These are phyloP conservation scores for Calvatia gigantea DNA, from an alignment of 768 basidiomycete genomes.

Conservation along the genomic window DNA sequence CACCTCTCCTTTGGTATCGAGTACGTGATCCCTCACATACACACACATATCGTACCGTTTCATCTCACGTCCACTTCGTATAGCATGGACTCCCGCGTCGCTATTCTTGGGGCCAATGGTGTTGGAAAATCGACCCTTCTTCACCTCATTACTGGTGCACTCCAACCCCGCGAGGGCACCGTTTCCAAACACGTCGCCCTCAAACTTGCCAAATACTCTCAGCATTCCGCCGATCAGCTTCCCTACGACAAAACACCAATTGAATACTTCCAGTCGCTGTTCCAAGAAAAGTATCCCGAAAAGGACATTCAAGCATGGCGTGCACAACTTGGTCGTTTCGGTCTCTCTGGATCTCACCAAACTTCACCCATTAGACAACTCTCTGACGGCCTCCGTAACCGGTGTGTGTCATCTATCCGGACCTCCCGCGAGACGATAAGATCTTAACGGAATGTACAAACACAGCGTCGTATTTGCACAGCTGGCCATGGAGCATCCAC, in stretches of 20 bases:
- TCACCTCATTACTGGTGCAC: constrained; percentile 77
- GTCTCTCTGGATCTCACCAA: constrained; percentile 91
- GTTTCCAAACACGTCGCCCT: constrained; percentile 85
- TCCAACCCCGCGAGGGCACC: constrained; percentile 82
- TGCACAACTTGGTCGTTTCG: constrained; percentile 92
- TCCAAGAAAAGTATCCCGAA: constrained; percentile 83
- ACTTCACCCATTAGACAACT: constrained; percentile 91
- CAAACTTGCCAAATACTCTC: constrained; percentile 97
- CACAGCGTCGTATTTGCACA: constrained; percentile 91
- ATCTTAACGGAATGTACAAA: not conserved
- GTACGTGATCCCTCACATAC: constrained; percentile 35
- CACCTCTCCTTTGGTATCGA: constrained; percentile 97
- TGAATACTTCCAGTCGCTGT: constrained; percentile 88
- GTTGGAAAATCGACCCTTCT: constrained; percentile 60
- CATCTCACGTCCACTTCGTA: constrained; percentile 18
- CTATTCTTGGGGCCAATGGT: constrained; percentile 94
- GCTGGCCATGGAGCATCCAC: constrained; percentile 96
- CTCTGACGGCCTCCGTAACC: constrained; percentile 94
- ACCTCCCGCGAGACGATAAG: constrained; percentile 13
- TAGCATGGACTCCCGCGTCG: constrained; percentile 92
- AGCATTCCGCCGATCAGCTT: constrained; percentile 97
- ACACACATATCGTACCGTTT: constrained; percentile 11
- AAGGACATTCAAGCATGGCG: constrained; percentile 94
- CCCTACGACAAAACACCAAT: constrained; percentile 90
- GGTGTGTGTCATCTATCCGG: constrained; percentile 40